Evolutionary conservation across 345 rosid genomes (phyloP), one percentile per base, ranked within the genome.

Genomic region (Moricandia moricandioides): DNA sequence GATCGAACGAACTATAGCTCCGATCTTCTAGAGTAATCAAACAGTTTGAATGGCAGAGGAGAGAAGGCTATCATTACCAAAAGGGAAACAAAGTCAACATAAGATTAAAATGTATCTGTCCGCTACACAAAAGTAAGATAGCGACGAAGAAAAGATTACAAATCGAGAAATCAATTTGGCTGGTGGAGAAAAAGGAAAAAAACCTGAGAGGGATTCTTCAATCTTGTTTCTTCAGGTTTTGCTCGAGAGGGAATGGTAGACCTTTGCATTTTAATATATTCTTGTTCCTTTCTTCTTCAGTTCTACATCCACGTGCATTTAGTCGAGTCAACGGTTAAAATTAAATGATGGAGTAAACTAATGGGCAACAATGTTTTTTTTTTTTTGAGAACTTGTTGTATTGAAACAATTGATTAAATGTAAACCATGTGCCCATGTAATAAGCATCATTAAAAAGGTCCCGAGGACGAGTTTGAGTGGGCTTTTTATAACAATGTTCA

Each of bases 1-100:
- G 54, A 59, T 75, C 58, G 39, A 24, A 59, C 40, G 78, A 59
- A 16, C 29, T 74, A n/a, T 12, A 79, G 18, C 78, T 62, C 7
- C 59, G 78, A 54, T 34, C 21, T 24, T 65, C 7, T 62, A 30
- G 60, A 9, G 12, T 21, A 30, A 5, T 29, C n/a, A n/a, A 11
- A 11, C 21, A 52, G 45, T 43, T 60, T 24, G 81, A 69, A 3
- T 33, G 30, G 4, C 12, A 65, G 60, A 77, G 35, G 8, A 61
- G 31, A 3, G 71, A 45, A n/a, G 52, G 52, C 52, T 45, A 6
- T 45, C 0, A 45, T 45, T 5, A 45, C 3, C 2, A 45, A 45
- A 12, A 27, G 40, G 14, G 33, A 2, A 45, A n/a, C 37, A 29
- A 62, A 62, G 70, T 76, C 70, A 75, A 69, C 59, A 3, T 13